Evolutionary conservation across 1,139 yeast species (phyloP), one percentile per base, ranked within the genome.

Genomic region (Protomyces inouyei): DNA sequence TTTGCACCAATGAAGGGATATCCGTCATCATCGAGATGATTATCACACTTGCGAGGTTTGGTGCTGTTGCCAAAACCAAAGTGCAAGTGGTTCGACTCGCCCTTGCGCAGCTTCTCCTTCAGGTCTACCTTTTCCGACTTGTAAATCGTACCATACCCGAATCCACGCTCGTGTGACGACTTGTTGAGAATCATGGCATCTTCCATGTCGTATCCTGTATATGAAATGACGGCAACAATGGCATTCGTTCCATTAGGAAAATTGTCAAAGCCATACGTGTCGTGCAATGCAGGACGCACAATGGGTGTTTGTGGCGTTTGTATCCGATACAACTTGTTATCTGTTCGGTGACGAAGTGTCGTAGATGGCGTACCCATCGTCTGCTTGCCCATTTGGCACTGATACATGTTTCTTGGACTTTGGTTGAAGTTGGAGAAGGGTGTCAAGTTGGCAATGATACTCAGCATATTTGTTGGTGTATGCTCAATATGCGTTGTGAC

Each of bases 291-390:
- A 56, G 98, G 97, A 73, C 93, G 88, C 55, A 93, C 98, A 74
- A 93, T 89, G 55, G 99, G 99, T 1, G 98, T 89, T 79, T 93
- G 98, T 61, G 98, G 98, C 53, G 90, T 83, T 77, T 93, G 98
- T 71, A 93, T 80, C 73, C 95, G 85, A 77, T 93, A 93, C 67
- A 93, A 79, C 76, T 92, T 95, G 79, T 95, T 95, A 76, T 93
- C 99, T 0, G 97, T 88, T 77, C 99, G 84, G 76, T 92, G 96
- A 56, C 81, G 84, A 66, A 93, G 80, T 0, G 96, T 97, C 66
- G 93, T 96, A 78, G 98, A 98, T 8, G 98, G 98, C 3, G 98
- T 93, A 78, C 99, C 99, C 98, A 93, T 93, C 28, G 99, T 93
- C 81, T 93, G 99, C 79, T 93, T 93, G 84, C 98, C 98, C 99